Percentiles rank a stretch among this genome's conserved stretches.
Evolutionary conservation across 106 monocot species (phyloP).

Genomic region (Dendrobium huoshanense): DNA sequence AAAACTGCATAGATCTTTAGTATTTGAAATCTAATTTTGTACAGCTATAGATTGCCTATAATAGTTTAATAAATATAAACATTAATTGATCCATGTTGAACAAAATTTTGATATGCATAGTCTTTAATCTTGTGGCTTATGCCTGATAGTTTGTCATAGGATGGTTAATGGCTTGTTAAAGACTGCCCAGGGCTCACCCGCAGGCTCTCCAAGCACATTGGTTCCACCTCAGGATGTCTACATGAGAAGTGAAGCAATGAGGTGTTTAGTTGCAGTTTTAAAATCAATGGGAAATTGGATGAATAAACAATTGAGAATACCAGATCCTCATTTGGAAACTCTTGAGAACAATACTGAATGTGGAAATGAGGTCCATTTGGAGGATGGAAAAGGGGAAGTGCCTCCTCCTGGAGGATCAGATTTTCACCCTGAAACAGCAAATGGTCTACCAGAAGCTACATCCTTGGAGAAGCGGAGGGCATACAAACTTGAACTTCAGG

Average conservation of each 20-base stretch:
- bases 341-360: conserved; percentile 37
- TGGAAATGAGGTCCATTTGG: conserved; percentile 31
- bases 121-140: neutral
- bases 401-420: conserved; percentile 42
- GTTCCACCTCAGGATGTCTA: conserved; percentile 70
- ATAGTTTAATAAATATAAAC: neutral
- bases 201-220: conserved; percentile 59
- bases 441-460: conserved; percentile 52
- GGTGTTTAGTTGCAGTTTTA: conserved; percentile 77
- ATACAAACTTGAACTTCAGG: conserved; percentile 96
- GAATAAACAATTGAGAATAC: conserved; percentile 88
- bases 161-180: conserved; percentile 87
- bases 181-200: conserved; percentile 83
- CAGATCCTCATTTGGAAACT: conserved; percentile 60
- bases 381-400: conserved; percentile 50
- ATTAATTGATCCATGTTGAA: neutral
- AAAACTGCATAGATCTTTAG: neutral
- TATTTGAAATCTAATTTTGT: neutral
- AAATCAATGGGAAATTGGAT: conserved; percentile 97
- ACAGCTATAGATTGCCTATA: neutral
- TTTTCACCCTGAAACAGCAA: conserved; percentile 53
- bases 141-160: conserved; percentile 27
- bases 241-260: conserved; percentile 89
- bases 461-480: conserved; percentile 83
- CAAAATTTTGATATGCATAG: too few relatives aligned